A percentile compares a stretch with the other conserved stretches of the same genome.
These are phyloP conservation scores for Selaginella moellendorffii DNA, from an alignment of 75 land plant genomes.

Conservation along the genomic window DNA sequence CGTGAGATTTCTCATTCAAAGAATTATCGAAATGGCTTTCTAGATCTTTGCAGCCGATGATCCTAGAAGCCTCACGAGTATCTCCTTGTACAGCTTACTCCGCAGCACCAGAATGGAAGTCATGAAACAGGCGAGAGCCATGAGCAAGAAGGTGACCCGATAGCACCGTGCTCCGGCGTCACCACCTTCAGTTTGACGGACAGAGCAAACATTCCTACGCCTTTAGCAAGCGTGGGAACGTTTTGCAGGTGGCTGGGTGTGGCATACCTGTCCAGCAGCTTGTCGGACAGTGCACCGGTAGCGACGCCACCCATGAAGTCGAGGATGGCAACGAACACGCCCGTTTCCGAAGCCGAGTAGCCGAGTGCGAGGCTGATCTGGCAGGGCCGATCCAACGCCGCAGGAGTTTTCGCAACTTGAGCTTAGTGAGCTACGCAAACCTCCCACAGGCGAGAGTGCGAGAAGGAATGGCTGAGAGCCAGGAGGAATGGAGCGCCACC, in stretches of 20 bases:
- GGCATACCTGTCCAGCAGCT: not conserved
- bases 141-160: no score
- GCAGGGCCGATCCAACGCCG: not conserved
- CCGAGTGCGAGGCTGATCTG: not conserved
- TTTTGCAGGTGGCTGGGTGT: conserved; percentile 1
- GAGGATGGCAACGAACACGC: not conserved
- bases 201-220: not conserved
- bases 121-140: no score
- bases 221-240: conserved; percentile 7
- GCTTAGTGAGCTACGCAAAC: no score
- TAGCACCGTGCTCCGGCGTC: no score
- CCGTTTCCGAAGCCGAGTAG: not conserved
- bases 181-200: conserved; percentile 5
- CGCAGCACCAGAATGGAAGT: no score
- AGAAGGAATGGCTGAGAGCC: not conserved
- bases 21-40: no score
- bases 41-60: no score
- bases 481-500: not conserved
- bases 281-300: not conserved
- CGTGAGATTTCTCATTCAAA: no score
- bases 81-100: no score
- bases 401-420: not conserved
- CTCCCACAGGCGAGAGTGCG: not conserved
- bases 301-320: conserved; percentile 5
- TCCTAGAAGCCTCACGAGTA: no score